phyloP scores from a whole-genome alignment of 805 yeast species.

The Candida maltosa region DNA sequence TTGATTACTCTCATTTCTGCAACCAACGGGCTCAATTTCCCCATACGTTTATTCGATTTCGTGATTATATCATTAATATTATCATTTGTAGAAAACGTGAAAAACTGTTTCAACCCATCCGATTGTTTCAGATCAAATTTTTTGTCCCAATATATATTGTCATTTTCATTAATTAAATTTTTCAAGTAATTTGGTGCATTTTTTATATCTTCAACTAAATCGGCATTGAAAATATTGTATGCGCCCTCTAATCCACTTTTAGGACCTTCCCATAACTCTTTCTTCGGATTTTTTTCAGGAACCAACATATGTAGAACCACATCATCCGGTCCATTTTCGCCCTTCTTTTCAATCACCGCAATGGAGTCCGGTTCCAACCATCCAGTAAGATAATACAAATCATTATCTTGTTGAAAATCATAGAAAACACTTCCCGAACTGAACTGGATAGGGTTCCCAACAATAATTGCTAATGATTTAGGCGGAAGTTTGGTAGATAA shows the following conservation, averaged over 20 bases:
- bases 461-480: constrained; percentile 66
- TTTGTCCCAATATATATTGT: constrained; percentile 56
- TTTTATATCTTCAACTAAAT: constrained; percentile 55
- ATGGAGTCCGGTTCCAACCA: constrained; percentile 88
- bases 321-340: constrained; percentile 42
- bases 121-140: constrained; percentile 10
- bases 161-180: constrained; percentile 46
- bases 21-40: constrained; percentile 41
- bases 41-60: constrained; percentile 33
- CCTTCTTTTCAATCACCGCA: constrained; percentile 61
- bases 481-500: constrained; percentile 58
- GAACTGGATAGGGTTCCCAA: constrained; percentile 69
- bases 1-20: constrained; percentile 63
- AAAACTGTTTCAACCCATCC: constrained; percentile 11
- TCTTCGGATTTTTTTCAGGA: constrained; percentile 72
- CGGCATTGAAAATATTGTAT: constrained; percentile 82
- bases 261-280: constrained; percentile 94
- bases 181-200: constrained; percentile 41
- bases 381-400: constrained; percentile 83
- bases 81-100: constrained; percentile 9
- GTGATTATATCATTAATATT: constrained; percentile 17
- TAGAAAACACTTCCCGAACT: constrained; percentile 91
- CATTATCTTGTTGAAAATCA: constrained; percentile 89
- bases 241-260: constrained; percentile 87
- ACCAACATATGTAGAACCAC: constrained; percentile 74